Conservation (phyloP, 148 eudicot species). For the Chenopodium suecicum region DNA sequence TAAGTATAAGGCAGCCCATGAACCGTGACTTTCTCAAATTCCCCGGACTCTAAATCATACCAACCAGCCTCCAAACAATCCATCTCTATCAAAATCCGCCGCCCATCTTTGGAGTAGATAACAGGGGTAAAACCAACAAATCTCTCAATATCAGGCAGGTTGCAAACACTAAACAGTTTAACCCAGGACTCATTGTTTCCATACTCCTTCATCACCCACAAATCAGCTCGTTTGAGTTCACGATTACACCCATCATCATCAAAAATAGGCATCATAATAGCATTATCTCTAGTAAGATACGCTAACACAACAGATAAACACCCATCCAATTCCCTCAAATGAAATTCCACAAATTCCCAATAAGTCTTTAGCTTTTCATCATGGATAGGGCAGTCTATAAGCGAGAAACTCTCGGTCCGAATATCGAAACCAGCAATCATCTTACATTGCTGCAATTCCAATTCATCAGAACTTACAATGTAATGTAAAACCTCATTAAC, state of each 20-base stretch:
- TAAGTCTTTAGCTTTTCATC: not conserved
- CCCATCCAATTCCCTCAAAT: not conserved
- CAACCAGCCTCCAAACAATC: slow-evolving; percentile 15
- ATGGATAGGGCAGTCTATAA: not conserved
- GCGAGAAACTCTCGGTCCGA: not conserved
- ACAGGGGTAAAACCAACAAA: not conserved
- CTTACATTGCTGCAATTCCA: not conserved
- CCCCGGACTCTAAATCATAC: slow-evolving; percentile 19
- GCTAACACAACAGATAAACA: slow-evolving; percentile 6
- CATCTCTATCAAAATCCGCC: not conserved
- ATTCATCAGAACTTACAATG: not conserved
- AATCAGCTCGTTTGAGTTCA: slow-evolving; percentile 3
- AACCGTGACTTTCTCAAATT: not conserved
- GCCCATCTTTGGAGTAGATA: slow-evolving; percentile 9
- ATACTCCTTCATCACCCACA: slow-evolving; percentile 24
- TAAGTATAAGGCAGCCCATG: slow-evolving; percentile 7
- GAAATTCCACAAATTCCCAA: not conserved
- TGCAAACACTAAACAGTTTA: slow-evolving; percentile 1
- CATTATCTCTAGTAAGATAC: not conserved
- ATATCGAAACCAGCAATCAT: slow-evolving; percentile 8
- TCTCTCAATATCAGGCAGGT: not conserved
- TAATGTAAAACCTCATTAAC: not conserved
- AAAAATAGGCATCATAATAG: not conserved
- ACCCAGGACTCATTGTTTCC: slow-evolving; percentile 16
- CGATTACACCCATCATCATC: not conserved